Evolutionary conservation across 139 green algal genomes (phyloP).

Genomic region (Astrephomene gubernaculifera): DNA sequence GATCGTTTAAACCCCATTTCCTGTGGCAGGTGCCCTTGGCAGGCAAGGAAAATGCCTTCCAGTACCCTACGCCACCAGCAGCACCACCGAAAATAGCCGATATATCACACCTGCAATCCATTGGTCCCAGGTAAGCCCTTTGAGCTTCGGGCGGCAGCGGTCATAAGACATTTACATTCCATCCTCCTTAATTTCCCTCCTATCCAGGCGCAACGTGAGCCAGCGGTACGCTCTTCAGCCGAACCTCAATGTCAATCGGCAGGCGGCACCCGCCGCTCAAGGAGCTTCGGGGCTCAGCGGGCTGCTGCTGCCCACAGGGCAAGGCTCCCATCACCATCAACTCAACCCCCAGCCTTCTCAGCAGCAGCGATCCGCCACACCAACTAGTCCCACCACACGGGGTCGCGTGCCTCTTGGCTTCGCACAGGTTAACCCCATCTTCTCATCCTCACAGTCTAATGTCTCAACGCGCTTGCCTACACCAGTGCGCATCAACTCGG

Average conservation of each 20-base stretch:
- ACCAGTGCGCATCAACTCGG: conserved; percentile 24
- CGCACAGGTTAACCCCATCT: conserved; percentile 31
- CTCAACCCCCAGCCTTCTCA: background rate
- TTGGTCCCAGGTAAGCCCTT: background rate
- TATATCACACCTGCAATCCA: background rate
- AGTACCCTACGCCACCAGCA: background rate
- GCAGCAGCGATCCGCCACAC: conserved; percentile 7
- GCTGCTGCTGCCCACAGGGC: background rate
- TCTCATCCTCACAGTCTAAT: background rate
- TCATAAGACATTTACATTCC: too few species aligned
- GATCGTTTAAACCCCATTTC: background rate
- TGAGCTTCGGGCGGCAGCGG: background rate
- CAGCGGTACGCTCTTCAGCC: conserved; percentile 21
- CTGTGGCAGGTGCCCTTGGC: background rate
- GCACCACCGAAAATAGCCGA: conserved; percentile 3
- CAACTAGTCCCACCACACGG: conserved; percentile 5
- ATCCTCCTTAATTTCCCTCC: background rate
- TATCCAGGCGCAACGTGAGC: background rate
- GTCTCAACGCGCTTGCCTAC: conserved; percentile 25
- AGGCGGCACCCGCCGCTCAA: background rate
- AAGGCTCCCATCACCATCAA: background rate
- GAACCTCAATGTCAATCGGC: conserved; percentile 9
- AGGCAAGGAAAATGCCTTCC: conserved; percentile 29
- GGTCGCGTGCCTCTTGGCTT: background rate
- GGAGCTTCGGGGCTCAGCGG: background rate